These are phyloP conservation scores for Colletotrichum filicis DNA, from an alignment of 2,329 filamentous ascomycete genomes.

Conservation along the genomic window DNA sequence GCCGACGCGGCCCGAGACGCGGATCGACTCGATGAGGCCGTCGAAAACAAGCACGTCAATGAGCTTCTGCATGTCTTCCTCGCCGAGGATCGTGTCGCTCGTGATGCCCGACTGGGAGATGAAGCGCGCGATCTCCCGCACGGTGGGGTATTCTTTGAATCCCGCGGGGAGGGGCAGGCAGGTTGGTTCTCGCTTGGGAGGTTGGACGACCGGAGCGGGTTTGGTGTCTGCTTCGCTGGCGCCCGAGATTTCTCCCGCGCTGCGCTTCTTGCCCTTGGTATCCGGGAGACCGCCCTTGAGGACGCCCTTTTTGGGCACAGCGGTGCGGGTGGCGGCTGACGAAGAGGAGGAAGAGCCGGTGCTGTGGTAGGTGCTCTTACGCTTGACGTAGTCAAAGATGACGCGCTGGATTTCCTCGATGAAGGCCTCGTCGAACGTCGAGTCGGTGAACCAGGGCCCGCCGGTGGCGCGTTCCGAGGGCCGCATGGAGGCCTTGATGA, in stretches of 20 bases:
- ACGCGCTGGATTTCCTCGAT: slow-evolving; percentile 80
- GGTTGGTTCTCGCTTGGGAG: slow-evolving; percentile 47
- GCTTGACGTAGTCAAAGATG: slow-evolving; percentile 79
- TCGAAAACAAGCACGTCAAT: slow-evolving; percentile 92
- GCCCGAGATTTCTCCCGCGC: slow-evolving; percentile 57
- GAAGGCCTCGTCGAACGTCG: slow-evolving; percentile 88
- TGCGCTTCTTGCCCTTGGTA: slow-evolving; percentile 61
- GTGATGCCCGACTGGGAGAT: slow-evolving; percentile 77
- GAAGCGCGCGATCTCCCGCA: slow-evolving; percentile 79
- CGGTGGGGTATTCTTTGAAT: slow-evolving; percentile 83
- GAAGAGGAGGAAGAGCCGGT: slow-evolving; percentile 43
- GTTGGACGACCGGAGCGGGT: slow-evolving; percentile 40
- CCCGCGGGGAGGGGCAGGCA: slow-evolving; percentile 69
- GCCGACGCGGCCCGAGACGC: slow-evolving; percentile 58
- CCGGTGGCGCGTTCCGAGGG: slow-evolving; percentile 93
- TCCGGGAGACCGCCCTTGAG: slow-evolving; percentile 58
- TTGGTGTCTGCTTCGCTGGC: slow-evolving; percentile 40
- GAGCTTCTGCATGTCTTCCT: slow-evolving; percentile 85
- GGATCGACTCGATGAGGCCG: slow-evolving; percentile 78
- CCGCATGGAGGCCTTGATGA: slow-evolving; percentile 86
- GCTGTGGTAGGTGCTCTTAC: slow-evolving; percentile 75
- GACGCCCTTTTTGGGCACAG: slow-evolving; percentile 66
- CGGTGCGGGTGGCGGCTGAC: slow-evolving; percentile 46
- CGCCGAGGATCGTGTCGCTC: slow-evolving; percentile 75
- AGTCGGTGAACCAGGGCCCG: slow-evolving; percentile 94